Evolutionary conservation across 225 moss, liverwort and hornwort genomes (phyloP).

Genomic region (Sphagnum tenellum): DNA sequence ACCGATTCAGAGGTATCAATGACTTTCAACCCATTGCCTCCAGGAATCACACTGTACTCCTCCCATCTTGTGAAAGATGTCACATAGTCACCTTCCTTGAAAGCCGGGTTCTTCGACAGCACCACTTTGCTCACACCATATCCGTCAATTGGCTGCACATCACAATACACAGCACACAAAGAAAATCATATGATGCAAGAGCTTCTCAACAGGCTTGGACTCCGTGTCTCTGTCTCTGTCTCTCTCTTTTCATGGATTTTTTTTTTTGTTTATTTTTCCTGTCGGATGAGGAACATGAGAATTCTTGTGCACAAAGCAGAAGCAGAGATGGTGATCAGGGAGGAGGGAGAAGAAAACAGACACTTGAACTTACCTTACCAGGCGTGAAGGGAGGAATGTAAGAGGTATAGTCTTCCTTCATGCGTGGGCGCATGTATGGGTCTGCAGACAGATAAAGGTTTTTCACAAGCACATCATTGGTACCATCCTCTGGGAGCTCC

Average conservation of each 20-base stretch:
- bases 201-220: too few species aligned
- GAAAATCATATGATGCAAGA: too few species aligned
- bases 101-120: constrained; percentile 54
- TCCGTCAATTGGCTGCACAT: constrained; percentile 46
- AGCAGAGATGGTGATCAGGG: too few species aligned
- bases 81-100: constrained; percentile 57
- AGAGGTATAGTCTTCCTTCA: constrained; percentile 26
- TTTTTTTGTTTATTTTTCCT: too few species aligned
- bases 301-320: too few species aligned
- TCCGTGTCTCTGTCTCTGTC: too few species aligned
- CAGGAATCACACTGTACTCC: constrained; percentile 46
- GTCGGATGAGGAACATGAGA: too few species aligned
- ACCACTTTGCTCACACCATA: constrained; percentile 75
- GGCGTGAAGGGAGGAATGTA: constrained; percentile 29
- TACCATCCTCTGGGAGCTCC: constrained; percentile 14
- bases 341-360: background rate
- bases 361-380: constrained; percentile 17
- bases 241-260: too few species aligned
- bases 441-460: constrained; percentile 46
- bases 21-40: constrained; percentile 30
- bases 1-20: constrained; percentile 26
- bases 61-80: constrained; percentile 63
- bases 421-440: constrained; percentile 48
- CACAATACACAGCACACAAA: too few species aligned
- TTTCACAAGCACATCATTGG: constrained; percentile 36